Percentiles rank a stretch among this genome's conserved stretches.
These are phyloP conservation scores for Papilionanthe hybrid DNA, from an alignment of 116 monocot genomes.

Conservation along the genomic window DNA sequence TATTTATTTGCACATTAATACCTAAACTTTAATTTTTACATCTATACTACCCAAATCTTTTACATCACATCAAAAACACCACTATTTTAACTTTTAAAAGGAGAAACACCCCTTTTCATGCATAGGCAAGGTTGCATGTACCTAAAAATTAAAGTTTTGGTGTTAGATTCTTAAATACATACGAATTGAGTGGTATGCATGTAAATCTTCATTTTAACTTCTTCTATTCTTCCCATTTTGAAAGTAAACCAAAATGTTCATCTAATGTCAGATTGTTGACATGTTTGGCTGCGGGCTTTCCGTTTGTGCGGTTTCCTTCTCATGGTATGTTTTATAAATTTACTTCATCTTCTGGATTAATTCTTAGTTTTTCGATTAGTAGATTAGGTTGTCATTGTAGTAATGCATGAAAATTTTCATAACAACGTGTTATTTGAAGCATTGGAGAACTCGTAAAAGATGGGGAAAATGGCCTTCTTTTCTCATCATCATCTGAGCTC, in stretches of 20 bases:
- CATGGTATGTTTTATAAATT: conserved; percentile 54
- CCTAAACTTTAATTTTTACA: too few species aligned
- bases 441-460: conserved; percentile 86
- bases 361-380: neutral
- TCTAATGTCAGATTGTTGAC: conserved; percentile 71
- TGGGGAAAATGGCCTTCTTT: conserved; percentile 81
- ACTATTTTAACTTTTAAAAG: too few species aligned
- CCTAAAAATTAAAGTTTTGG: too few species aligned
- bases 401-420: neutral
- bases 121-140: too few species aligned
- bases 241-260: neutral
- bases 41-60: too few species aligned
- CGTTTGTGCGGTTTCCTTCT: conserved; percentile 88
- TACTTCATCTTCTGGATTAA: neutral
- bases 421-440: conserved; percentile 36
- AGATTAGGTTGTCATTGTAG: neutral
- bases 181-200: too few species aligned
- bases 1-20: too few species aligned
- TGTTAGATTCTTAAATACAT: too few species aligned
- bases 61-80: too few species aligned
- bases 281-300: conserved; percentile 98
- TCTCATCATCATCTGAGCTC: conserved; percentile 85
- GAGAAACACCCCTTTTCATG: too few species aligned
- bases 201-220: too few species aligned
- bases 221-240: neutral